A percentile compares a stretch with the other conserved stretches of the same genome.
Conservation (phyloP, 257 asterid species). For the Nicotiana benthamiana region DNA sequence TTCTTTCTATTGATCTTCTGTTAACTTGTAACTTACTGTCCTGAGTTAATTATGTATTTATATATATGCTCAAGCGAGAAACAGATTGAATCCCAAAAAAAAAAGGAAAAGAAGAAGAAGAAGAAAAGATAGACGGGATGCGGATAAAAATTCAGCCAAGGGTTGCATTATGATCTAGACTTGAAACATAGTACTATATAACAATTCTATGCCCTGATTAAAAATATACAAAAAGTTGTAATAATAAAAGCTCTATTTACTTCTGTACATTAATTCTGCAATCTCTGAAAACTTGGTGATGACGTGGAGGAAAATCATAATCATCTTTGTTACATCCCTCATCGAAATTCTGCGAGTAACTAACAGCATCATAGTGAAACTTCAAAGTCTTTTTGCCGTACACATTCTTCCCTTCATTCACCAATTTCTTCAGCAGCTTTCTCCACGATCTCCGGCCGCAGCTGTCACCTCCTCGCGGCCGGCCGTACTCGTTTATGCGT, state of each 20-base stretch:
- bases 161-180: neutral
- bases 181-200: neutral
- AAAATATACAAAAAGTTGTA: neutral
- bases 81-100: neutral
- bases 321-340: conserved; percentile 57
- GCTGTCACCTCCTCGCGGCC: neutral
- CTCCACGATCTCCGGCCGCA: conserved; percentile 29
- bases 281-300: conserved; percentile 22
- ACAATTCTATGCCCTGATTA: neutral
- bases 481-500: conserved; percentile 25
- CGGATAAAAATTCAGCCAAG: neutral
- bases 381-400: conserved; percentile 31
- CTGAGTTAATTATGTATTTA: neutral
- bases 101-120: neutral
- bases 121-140: neutral
- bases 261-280: conserved; percentile 21
- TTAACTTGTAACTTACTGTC: no score
- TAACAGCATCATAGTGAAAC: conserved; percentile 77
- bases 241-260: neutral
- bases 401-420: conserved; percentile 57
- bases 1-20: no score
- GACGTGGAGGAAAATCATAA: conserved; percentile 29
- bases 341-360: conserved; percentile 81
- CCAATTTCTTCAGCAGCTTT: conserved; percentile 43
- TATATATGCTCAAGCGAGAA: neutral